Evolutionary conservation across 2,329 filamentous ascomycete species (phyloP), one percentile per base, ranked within the genome.

Genomic region (Verticillium nonalfalfae): DNA sequence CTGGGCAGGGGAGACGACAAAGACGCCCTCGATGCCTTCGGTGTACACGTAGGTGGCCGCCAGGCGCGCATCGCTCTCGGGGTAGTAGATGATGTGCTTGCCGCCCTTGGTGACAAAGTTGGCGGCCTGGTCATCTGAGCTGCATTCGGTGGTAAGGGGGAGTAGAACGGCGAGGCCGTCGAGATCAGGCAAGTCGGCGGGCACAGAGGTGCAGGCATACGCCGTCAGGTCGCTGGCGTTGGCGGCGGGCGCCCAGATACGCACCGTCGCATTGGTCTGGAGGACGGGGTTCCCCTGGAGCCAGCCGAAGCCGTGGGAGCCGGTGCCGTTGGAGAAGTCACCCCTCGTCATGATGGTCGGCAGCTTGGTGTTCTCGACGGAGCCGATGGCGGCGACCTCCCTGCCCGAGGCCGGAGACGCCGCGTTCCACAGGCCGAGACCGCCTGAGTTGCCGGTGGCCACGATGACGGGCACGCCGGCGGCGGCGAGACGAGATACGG

Each of bases 101-200:
- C 73, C 78, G 21, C 77, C 78, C 57, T 74, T 75, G 7, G 71
- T 74, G n/a, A 72, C 73, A 1, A 76, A 69, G 60, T 79, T 78
- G 14, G 65, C 62, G 15, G 73, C 73, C 64, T 80, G 76, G 4
- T 68, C 65, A 21, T 69, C 66, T 14, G 71, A 71, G 5, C 70
- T 70, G 63, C 76, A 79, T 10, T 65, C 69, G 60, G 6, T 21
- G 18, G 45, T 7, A 7, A 26, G 3, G 10, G n/a, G n/a, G n/a
- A 52, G 45, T 3, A 80, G 68, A 6, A 80, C 77, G 26, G 81
- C 68, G 36, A 73, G 70, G 5, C 71, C 65, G 4, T 73, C 72
- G 14, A 82, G 70, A 64, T 79, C 74, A 2, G 77, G 74, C 21
- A 40, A 50, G 21, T 34, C 26, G 26, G 40, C 36, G 5, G 38